A percentile compares a stretch with the other conserved stretches of the same genome.
These are phyloP conservation scores for Sclerotinia nivalis DNA, from an alignment of 2,329 filamentous ascomycete species.

Conservation along the genomic window DNA sequence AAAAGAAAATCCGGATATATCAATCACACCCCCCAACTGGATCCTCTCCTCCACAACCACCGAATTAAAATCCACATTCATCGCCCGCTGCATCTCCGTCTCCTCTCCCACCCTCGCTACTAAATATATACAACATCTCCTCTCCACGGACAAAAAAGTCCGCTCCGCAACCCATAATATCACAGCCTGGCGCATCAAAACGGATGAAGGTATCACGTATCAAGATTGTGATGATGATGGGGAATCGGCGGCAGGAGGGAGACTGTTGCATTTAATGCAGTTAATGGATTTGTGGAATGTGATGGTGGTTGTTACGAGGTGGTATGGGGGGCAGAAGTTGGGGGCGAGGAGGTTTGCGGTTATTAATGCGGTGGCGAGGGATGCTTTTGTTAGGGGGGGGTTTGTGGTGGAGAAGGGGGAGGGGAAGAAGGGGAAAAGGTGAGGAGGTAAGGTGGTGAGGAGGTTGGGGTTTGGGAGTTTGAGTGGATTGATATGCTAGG, in stretches of 20 bases:
- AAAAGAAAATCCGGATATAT: constrained; percentile 27
- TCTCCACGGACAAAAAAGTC: constrained; percentile 80
- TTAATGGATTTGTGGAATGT: constrained; percentile 92
- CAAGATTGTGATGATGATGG: constrained; percentile 98
- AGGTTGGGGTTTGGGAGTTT: neutral
- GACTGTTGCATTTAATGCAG: constrained; percentile 87
- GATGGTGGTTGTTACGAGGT: constrained; percentile 89
- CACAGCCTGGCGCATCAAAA: constrained; percentile 83
- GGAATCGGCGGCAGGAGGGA: constrained; percentile 84
- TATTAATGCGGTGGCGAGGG: constrained; percentile 83
- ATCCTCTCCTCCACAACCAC: constrained; percentile 68
- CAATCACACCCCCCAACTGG: constrained; percentile 56
- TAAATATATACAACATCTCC: constrained; percentile 69
- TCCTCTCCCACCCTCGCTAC: constrained; percentile 70
- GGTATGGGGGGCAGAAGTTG: constrained; percentile 90
- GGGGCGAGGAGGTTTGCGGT: constrained; percentile 87
- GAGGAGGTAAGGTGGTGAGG: constrained; percentile 28
- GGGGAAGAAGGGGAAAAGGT: constrained; percentile 46
- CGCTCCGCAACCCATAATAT: constrained; percentile 94
- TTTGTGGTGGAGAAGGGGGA: constrained; percentile 56
- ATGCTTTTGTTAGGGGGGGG: constrained; percentile 77
- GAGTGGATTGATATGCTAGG: neutral
- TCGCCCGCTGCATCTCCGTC: constrained; percentile 74
- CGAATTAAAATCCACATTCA: constrained; percentile 85
- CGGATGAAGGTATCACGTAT: constrained; percentile 54